Percentiles rank a stretch among this genome's conserved stretches.
phyloP scores from a whole-genome alignment of 176 grass and related monocot genomes.

The Sorghum bicolor region DNA sequence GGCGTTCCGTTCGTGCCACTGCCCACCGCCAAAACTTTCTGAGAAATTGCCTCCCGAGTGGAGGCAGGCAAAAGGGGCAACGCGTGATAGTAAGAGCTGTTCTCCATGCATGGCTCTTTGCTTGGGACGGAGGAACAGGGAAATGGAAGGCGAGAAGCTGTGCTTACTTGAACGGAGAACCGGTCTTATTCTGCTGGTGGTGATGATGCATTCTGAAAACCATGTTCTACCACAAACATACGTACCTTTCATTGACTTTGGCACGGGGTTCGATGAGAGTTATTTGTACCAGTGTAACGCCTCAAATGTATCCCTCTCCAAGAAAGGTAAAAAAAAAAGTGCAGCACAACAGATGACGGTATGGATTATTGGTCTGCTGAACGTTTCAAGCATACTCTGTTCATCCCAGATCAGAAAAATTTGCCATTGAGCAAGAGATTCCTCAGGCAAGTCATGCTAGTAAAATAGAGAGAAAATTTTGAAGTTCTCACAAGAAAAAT shows the following conservation, averaged over 20 bases:
- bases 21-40: slow-evolving; percentile 3
- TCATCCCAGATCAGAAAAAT: background rate
- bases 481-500: background rate
- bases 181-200: background rate
- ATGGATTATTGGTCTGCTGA: background rate
- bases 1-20: background rate
- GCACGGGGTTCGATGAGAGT: background rate
- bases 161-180: slow-evolving; percentile 12
- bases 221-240: background rate
- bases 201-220: background rate
- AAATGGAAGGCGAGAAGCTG: background rate
- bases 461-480: background rate
- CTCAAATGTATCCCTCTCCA: background rate
- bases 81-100: background rate
- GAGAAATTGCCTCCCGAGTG: slow-evolving; percentile 21
- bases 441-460: background rate
- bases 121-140: background rate
- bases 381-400: background rate
- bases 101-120: background rate
- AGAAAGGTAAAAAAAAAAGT: background rate
- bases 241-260: slow-evolving; percentile 30
- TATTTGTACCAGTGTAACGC: no score
- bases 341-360: background rate
- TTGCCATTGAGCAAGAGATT: background rate
- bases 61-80: background rate